Conservation (phyloP, 1,284 basidiomycete species). For the Puccinia brachypodii region DNA sequence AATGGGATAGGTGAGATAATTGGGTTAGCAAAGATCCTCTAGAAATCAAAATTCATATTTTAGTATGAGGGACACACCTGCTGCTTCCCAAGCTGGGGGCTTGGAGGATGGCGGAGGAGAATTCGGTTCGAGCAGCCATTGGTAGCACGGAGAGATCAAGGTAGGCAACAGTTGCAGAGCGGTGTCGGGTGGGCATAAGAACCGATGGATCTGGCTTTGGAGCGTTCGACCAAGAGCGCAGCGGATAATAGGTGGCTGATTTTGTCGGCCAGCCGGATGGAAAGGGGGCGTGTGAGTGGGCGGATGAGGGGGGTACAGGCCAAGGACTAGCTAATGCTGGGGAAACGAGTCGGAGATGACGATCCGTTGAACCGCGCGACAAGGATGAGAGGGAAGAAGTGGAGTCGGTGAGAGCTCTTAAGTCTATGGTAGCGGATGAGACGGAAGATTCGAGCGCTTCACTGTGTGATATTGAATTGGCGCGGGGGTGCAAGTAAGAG, state of each 20-base stretch:
- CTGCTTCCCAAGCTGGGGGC: neutral
- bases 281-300: neutral
- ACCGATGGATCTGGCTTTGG: neutral
- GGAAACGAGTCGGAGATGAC: neutral
- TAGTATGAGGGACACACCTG: neutral
- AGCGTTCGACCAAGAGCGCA: constrained; percentile 11
- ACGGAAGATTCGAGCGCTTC: neutral
- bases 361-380: neutral
- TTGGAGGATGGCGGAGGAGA: neutral
- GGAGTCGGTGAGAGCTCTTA: neutral
- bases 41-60: too few relatives aligned
- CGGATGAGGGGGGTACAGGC: constrained; percentile 16
- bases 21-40: too few relatives aligned
- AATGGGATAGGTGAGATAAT: neutral
- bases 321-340: neutral
- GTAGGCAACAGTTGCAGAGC: constrained; percentile 11
- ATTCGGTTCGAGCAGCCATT: neutral
- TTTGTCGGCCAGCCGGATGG: neutral
- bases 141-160: neutral
- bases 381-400: neutral
- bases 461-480: neutral
- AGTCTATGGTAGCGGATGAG: neutral
- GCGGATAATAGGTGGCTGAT: constrained; percentile 10
- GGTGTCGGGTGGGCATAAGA: neutral
- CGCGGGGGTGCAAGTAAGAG: neutral